Conservation (phyloP, 257 asterid species). For the Galeopsis tetrahit region DNA sequence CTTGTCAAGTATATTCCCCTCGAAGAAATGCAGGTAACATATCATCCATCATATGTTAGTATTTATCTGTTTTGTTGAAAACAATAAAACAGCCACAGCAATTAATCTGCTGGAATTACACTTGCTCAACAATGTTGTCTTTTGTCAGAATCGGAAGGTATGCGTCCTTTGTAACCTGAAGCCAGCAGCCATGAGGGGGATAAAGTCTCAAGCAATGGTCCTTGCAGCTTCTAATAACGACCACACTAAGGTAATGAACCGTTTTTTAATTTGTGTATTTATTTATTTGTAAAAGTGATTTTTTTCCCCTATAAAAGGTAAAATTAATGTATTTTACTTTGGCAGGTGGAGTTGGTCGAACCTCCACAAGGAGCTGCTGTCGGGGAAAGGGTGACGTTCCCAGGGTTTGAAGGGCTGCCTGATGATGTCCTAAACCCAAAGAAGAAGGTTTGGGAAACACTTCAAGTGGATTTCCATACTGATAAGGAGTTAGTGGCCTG, state of each 20-base stretch:
- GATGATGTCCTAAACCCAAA: constrained; percentile 84
- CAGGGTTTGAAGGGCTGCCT: constrained; percentile 68
- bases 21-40: constrained; percentile 88
- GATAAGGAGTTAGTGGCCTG: constrained; percentile 73
- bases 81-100: not conserved
- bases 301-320: not conserved
- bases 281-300: not conserved
- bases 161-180: constrained; percentile 98
- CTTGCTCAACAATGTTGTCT: constrained; percentile 20
- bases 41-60: not conserved
- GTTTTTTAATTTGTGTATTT: not conserved
- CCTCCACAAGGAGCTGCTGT: constrained; percentile 75
- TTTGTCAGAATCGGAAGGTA: constrained; percentile 82
- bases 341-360: constrained; percentile 89
- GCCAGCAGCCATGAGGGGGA: constrained; percentile 91
- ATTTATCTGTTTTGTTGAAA: not conserved
- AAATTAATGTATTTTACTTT: constrained; percentile 24
- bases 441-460: constrained; percentile 94
- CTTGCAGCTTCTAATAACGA: constrained; percentile 87
- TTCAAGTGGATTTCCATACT: constrained; percentile 78
- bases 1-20: constrained; percentile 88
- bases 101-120: constrained; percentile 11
- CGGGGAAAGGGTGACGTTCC: constrained; percentile 80
- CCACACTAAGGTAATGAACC: constrained; percentile 66
- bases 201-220: constrained; percentile 97